Evolutionary conservation across 139 green algal species (phyloP).

Genomic region (Parachlorella kessleri): DNA sequence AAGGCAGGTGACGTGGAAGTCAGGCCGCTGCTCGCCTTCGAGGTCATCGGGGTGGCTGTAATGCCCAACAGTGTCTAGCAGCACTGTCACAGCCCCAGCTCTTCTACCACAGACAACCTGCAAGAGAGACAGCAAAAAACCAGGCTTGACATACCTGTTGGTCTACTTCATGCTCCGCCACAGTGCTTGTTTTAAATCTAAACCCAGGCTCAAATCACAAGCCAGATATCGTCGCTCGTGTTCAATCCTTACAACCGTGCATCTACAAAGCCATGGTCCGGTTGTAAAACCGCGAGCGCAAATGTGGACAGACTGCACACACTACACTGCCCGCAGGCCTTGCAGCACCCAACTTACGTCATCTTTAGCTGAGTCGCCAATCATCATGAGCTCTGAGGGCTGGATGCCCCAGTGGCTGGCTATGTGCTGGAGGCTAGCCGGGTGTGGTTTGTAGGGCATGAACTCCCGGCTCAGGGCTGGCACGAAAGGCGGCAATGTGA

Average conservation of each 20-base stretch:
- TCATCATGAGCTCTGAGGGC: slow-evolving; percentile 72
- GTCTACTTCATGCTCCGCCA: neutral
- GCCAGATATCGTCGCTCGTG: too few relatives aligned
- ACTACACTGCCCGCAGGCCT: too few relatives aligned
- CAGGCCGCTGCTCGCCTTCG: slow-evolving; percentile 57
- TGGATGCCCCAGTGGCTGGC: slow-evolving; percentile 70
- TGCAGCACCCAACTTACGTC: slow-evolving; percentile 65
- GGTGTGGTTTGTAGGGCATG: slow-evolving; percentile 56
- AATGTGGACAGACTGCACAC: too few relatives aligned
- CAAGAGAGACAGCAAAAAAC: neutral
- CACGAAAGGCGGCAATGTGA: slow-evolving; percentile 60
- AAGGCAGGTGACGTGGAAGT: slow-evolving; percentile 52
- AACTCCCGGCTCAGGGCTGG: slow-evolving; percentile 74
- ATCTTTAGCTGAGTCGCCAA: slow-evolving; percentile 82
- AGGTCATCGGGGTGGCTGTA: slow-evolving; percentile 21
- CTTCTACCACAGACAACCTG: slow-evolving; percentile 75
- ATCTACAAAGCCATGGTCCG: too few relatives aligned
- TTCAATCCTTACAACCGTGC: too few relatives aligned
- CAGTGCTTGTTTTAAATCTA: neutral
- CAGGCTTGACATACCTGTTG: neutral
- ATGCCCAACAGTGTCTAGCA: slow-evolving; percentile 62
- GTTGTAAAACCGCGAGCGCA: too few relatives aligned
- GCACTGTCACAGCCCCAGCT: slow-evolving; percentile 71
- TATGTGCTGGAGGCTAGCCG: slow-evolving; percentile 81
- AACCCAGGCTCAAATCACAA: neutral